Base-by-base conservation (phyloP, 2,329 filamentous ascomycete genomes). In the Dactylellina cionopaga region DNA sequence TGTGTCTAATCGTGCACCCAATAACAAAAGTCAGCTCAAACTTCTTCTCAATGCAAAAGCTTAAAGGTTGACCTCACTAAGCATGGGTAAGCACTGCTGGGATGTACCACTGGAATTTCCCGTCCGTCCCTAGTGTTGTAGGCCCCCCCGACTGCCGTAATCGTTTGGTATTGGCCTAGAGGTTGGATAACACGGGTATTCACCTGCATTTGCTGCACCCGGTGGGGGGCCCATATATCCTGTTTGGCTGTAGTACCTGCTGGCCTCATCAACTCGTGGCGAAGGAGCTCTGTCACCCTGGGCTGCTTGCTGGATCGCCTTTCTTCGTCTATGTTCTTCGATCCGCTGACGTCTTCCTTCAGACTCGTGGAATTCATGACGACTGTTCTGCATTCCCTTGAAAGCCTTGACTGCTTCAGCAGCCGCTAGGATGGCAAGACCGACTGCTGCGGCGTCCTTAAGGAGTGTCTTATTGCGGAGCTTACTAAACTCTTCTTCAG, bases 101-200 rank as follows among this genome's bases (percentile, higher is more conserved):
- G 68, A 64, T 72, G 65, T 72, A 72, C 68, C 68, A 72, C 68
- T 72, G 68, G 68, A 60, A 72, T 72, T 25, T 65, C 68, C 54
- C 68, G 47, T 22, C 59, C 44, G 27, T 72, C 59, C 41, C 68
- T 51, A 6, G 52, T 41, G n/a, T 19, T 52, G 17, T 72, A 72
- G n/a, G 59, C 47, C n/a, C 5, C 60, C 68, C 29, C 68, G 43
- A 15, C 39, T 9, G 9, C 27, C 29, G 25, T 72, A 72, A 1
- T 43, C 35, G 3, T 33, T 52, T 22, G 68, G 59, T 17, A 72
- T 72, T 11, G 68, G 59, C 6, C 68, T 59, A n/a, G 59, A 64
- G 22, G 17, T 43, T 19, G 68, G 68, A 17, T 72, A 72, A 15
- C 58, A 46, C 3, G 59, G 59, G 27, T 72, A 72, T 11, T 13